These are phyloP conservation scores for Trametes sp. DNA, from an alignment of 1,284 basidiomycete species.

Conservation along the genomic window DNA sequence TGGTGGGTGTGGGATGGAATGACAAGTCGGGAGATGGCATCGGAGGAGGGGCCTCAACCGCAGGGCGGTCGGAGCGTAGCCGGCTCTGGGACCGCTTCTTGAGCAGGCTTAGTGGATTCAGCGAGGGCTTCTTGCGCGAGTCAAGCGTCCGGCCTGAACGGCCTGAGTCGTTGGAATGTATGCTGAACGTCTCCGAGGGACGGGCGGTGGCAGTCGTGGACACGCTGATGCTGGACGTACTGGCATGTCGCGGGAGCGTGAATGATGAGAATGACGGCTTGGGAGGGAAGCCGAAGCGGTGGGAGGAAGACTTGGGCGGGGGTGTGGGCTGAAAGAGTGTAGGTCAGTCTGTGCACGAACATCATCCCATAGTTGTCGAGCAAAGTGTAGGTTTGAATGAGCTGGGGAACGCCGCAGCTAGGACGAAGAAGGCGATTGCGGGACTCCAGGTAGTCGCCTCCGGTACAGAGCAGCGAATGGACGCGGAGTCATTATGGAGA, in stretches of 20 bases:
- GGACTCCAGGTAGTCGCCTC: background rate
- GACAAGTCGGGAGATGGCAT: constrained; percentile 36
- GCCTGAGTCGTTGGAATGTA: constrained; percentile 30
- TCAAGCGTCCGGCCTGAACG: constrained; percentile 31
- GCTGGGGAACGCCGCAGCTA: constrained; percentile 1
- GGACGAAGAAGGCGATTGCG: background rate
- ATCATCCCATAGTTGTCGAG: background rate
- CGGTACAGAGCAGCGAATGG: background rate
- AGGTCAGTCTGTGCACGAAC: constrained; percentile 5
- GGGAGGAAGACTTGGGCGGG: constrained; percentile 32
- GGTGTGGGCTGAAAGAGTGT: constrained; percentile 34
- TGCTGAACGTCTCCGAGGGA: constrained; percentile 35
- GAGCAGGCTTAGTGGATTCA: constrained; percentile 39
- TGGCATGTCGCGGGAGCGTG: constrained; percentile 33
- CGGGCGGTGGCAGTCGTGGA: constrained; percentile 30
- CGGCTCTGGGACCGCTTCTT: constrained; percentile 44
- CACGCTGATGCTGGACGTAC: constrained; percentile 34
- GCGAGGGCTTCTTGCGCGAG: constrained; percentile 32
- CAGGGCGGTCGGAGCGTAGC: constrained; percentile 36
- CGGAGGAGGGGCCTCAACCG: constrained; percentile 30
- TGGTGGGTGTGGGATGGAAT: constrained; percentile 44
- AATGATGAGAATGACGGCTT: constrained; percentile 38
- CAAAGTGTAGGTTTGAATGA: background rate
- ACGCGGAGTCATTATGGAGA: background rate
- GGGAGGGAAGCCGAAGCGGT: constrained; percentile 33